A percentile compares a stretch with the other conserved stretches of the same genome.
Conservation (phyloP, 768 basidiomycete species). For the Psilocybe azurescens region DNA sequence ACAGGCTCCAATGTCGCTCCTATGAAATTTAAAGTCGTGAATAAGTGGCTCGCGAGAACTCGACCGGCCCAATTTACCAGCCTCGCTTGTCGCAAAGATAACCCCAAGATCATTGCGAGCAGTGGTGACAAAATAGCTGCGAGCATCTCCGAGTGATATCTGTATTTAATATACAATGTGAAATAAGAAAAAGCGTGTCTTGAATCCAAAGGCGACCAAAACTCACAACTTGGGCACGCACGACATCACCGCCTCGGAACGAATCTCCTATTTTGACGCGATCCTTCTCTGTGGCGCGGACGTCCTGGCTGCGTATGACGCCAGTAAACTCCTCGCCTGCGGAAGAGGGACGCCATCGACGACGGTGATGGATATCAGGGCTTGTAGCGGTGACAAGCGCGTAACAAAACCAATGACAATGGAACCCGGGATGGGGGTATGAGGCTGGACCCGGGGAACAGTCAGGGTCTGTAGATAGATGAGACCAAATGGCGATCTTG, state of each 20-base stretch:
- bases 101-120: conserved; percentile 91
- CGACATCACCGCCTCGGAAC: conserved; percentile 91
- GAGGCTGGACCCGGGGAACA: conserved; percentile 70
- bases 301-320: conserved; percentile 87
- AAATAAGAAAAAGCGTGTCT: background rate
- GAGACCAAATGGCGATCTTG: conserved; percentile 25
- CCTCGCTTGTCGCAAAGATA: conserved; percentile 88
- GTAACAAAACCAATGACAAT: conserved; percentile 83
- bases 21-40: conserved; percentile 29
- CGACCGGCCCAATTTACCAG: conserved; percentile 51
- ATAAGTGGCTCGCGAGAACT: background rate
- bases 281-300: conserved; percentile 90
- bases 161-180: background rate
- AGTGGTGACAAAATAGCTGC: conserved; percentile 92
- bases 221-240: conserved; percentile 84
- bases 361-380: conserved; percentile 81
- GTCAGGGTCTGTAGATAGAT: conserved; percentile 54
- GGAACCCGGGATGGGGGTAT: conserved; percentile 77
- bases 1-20: conserved; percentile 85
- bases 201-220: background rate
- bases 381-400: conserved; percentile 84
- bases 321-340: conserved; percentile 89
- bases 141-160: conserved; percentile 92
- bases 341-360: conserved; percentile 85
- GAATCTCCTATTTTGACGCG: conserved; percentile 89